Base-by-base conservation (phyloP, 371 early-diverging fungal genomes). In the Haplosporangium sp. region DNA sequence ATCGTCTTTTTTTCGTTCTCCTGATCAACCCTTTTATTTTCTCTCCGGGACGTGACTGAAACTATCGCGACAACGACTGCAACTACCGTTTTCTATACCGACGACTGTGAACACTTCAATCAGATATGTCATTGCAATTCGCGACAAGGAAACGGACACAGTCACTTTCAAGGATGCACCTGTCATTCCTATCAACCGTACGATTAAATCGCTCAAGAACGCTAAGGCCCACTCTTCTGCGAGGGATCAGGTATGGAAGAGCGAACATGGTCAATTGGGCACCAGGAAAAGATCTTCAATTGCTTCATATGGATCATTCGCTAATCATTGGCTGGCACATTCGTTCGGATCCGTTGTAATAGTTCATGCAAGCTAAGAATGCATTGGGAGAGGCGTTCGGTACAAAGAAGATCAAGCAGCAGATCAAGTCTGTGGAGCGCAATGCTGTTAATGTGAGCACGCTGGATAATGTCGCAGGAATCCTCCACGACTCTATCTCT, bases 361-460 rank as follows among this genome's bases (percentile, higher is more conserved):
- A 88, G 89, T 86, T 81, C 69, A 59, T 81, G 59, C 58, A 62
- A 42, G 94, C 95, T 21, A 84, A 92, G 62, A 90, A 91, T 63
- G 85, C 87, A 41, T 85, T 96, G 65, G 96, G 96, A 71, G 87
- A 94, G 80, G 89, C 94, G n/a, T 96, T 96, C 70, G 97, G 97
- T 76, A 95, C 93, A 59, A 92, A 93, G 86, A 95, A 95, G 85
- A 85, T 88, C 55, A 90, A 91, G 72, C 87, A 94, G 65, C 86
- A 89, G 64, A 88, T 96, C 67, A 86, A 87, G 36, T 93, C 93
- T 13, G 83, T 85, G 60, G 96, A 94, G 74, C 90, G 93, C 67
- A 96, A 96, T 79, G 86, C 88, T 64, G 93, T 96, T 62, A 87
- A 92, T 57, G 87, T 89, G 20, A 62, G 85, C 45, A 82, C 87